phyloP scores from a whole-genome alignment of 352 stramenopile species.

The Globisporangium spinosum region DNA sequence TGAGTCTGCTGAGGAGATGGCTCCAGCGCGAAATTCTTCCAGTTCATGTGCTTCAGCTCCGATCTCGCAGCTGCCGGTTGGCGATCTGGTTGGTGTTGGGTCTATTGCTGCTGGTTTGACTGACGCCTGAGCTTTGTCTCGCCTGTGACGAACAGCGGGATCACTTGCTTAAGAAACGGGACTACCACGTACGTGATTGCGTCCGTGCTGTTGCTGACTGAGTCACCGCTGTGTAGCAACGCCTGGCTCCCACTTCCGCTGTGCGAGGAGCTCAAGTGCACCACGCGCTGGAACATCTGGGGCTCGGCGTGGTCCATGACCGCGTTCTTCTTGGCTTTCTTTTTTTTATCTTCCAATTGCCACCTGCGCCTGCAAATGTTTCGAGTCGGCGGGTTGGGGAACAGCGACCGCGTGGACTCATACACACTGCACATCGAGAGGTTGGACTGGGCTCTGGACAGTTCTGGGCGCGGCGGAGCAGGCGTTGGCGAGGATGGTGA shows the following conservation, averaged over 20 bases:
- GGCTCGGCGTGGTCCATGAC: conserved; percentile 35
- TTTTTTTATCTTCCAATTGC: conserved; percentile 5
- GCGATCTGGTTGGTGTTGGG: background rate
- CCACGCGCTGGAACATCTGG: conserved; percentile 32
- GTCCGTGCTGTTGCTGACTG: background rate
- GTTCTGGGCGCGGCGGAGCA: background rate
- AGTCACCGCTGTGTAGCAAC: background rate
- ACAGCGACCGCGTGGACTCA: conserved; percentile 16
- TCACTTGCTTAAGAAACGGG: conserved; percentile 13
- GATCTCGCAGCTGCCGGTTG: background rate
- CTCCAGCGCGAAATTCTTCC: conserved; percentile 15
- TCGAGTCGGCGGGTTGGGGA: background rate
- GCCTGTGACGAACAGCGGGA: conserved; percentile 11
- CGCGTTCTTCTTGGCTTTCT: conserved; percentile 37
- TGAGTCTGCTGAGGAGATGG: background rate
- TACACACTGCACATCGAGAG: conserved; percentile 17
- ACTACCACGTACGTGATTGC: conserved; percentile 13
- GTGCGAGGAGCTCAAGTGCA: conserved; percentile 14
- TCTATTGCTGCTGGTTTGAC: background rate
- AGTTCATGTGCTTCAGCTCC: conserved; percentile 16
- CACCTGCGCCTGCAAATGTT: background rate
- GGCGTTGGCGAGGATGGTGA: background rate
- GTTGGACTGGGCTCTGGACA: background rate
- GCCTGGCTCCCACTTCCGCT: conserved; percentile 3
- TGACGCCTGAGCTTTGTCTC: background rate